These are phyloP conservation scores for Venturia asperata DNA, from an alignment of 2,329 filamentous ascomycete species.

Conservation along the genomic window DNA sequence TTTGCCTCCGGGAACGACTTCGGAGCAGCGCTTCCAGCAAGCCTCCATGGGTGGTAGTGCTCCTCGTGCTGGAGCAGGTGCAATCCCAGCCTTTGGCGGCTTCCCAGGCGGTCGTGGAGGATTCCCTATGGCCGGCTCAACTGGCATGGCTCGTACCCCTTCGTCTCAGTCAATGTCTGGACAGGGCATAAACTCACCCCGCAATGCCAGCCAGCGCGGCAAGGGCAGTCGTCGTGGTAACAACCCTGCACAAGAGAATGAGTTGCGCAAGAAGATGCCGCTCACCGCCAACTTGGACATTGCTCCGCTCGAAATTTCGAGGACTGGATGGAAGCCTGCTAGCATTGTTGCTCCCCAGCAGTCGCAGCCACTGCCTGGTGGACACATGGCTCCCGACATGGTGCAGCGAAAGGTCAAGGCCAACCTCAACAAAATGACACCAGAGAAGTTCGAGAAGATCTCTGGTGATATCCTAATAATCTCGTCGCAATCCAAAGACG, in stretches of 20 bases:
- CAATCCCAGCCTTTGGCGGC: slow-evolving; percentile 11
- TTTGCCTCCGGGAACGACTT: slow-evolving; percentile 69
- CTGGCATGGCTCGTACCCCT: slow-evolving; percentile 57
- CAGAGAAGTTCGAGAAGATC: slow-evolving; percentile 96
- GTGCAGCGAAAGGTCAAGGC: slow-evolving; percentile 99
- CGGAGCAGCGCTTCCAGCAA: slow-evolving; percentile 59
- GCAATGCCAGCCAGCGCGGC: slow-evolving; percentile 55
- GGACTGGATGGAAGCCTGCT: slow-evolving; percentile 83
- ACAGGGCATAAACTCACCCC: slow-evolving; percentile 61
- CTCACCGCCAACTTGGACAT: slow-evolving; percentile 77
- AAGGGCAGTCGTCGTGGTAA: slow-evolving; percentile 56
- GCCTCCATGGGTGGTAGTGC: slow-evolving; percentile 27
- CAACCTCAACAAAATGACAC: slow-evolving; percentile 98
- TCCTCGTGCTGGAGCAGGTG: slow-evolving; percentile 23
- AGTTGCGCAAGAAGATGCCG: slow-evolving; percentile 81
- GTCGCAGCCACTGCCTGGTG: slow-evolving; percentile 30
- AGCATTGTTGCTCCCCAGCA: slow-evolving; percentile 45
- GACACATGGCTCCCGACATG: slow-evolving; percentile 76
- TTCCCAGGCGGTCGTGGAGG: slow-evolving; percentile 53
- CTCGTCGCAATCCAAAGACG: slow-evolving; percentile 89
- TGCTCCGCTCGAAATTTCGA: slow-evolving; percentile 65
- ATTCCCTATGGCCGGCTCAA: slow-evolving; percentile 52
- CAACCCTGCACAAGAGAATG: slow-evolving; percentile 53
- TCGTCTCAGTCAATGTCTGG: slow-evolving; percentile 54
- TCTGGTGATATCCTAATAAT: slow-evolving; percentile 88